These are phyloP conservation scores for Boletus patriciae DNA, from an alignment of 768 basidiomycete genomes.

Conservation along the genomic window DNA sequence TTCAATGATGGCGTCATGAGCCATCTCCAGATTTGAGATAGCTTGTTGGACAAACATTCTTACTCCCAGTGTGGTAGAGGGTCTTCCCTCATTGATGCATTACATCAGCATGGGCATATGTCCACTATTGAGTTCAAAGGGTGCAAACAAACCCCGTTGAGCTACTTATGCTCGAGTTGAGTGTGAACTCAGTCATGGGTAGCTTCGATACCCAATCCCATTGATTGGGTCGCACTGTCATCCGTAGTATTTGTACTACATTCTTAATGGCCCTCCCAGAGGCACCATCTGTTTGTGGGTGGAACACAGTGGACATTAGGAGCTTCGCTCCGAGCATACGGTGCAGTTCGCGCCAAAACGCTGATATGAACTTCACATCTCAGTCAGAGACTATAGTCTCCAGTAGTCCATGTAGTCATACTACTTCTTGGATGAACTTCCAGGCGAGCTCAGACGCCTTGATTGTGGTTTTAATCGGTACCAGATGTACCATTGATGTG, in stretches of 20 bases:
- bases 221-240: neutral
- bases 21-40: no score
- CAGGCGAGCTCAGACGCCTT: no score
- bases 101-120: neutral
- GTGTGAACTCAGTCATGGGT: neutral
- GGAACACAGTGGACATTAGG: neutral
- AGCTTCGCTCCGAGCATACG: slow-evolving; percentile 9
- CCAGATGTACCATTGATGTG: no score
- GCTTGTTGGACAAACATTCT: no score
- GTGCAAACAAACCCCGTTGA: neutral
- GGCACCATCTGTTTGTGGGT: slow-evolving; percentile 1
- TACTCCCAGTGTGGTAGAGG: neutral
- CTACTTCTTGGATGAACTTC: no score
- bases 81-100: neutral
- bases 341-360: slow-evolving; percentile 22
- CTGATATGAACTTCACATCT: slow-evolving; percentile 31
- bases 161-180: slow-evolving; percentile 8
- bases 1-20: no score
- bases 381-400: slow-evolving; percentile 19
- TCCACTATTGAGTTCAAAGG: neutral
- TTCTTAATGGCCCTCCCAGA: slow-evolving; percentile 21
- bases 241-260: neutral
- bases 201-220: slow-evolving; percentile 28
- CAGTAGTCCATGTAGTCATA: no score
- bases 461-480: no score